phyloP scores from a whole-genome alignment of 805 yeast species.

The Candida piceae region DNA sequence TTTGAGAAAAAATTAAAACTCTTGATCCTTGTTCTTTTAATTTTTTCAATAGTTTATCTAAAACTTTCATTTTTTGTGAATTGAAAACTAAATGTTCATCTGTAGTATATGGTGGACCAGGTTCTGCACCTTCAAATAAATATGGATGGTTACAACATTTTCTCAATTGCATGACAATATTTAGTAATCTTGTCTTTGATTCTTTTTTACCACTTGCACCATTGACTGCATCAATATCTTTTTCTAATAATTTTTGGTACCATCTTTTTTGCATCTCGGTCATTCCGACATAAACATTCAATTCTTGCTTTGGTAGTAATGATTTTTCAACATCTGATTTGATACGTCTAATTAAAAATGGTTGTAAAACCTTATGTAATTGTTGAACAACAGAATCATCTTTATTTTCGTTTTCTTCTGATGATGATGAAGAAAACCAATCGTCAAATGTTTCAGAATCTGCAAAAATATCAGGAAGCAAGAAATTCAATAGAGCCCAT shows the following conservation, averaged over 20 bases:
- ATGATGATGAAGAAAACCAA: conserved; percentile 52
- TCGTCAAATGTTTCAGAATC: conserved; percentile 86
- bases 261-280: conserved; percentile 90
- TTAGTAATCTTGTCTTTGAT: conserved; percentile 82
- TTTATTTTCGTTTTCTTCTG: conserved; percentile 33
- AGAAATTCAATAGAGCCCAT: conserved; percentile 90
- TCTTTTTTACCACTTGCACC: conserved; percentile 94
- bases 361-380: conserved; percentile 80
- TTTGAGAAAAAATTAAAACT: conserved; percentile 87
- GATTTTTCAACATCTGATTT: conserved; percentile 93
- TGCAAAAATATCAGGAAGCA: conserved; percentile 91
- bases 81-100: conserved; percentile 91
- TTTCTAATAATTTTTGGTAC: conserved; percentile 85
- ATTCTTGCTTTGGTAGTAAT: conserved; percentile 82
- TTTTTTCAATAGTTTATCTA: conserved; percentile 76
- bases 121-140: conserved; percentile 97
- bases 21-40: conserved; percentile 76
- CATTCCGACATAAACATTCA: conserved; percentile 90
- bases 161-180: conserved; percentile 94
- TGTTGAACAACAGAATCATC: conserved; percentile 73
- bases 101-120: conserved; percentile 95
- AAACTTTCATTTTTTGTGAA: conserved; percentile 83
- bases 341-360: conserved; percentile 83
- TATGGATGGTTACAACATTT: conserved; percentile 98
- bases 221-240: conserved; percentile 93